Base-by-base conservation (phyloP, 768 basidiomycete species). In the Auriscalpium vulgare region DNA sequence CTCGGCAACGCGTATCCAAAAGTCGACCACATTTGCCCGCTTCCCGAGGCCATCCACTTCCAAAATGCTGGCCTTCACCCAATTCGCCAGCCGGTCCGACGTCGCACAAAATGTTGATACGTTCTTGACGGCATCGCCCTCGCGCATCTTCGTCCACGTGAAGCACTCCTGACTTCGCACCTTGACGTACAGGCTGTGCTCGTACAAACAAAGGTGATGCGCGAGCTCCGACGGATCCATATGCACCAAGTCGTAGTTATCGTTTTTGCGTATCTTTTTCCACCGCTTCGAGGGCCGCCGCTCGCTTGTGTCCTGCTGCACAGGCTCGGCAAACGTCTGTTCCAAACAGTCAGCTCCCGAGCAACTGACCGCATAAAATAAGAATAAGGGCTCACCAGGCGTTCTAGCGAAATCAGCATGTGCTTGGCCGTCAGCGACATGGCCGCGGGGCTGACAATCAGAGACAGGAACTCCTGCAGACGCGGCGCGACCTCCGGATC, bases 1-100 rank as follows among this genome's bases (percentile, higher is more conserved):
- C 78, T 90, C 86, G 8, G 88, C 85, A 17, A 88, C 84, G 64
- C 79, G 84, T 60, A 89, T 83, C 87, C 87, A 90, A 63, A 83
- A 79, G 56, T 87, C 85, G 38, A 87, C 70, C 14, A 75, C 78
- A 54, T 83, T 77, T 8, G 82, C 78, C 46, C 85, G 73, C 63
- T 76, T 81, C 13, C 73, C 74, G 55, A 83, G 67, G 5, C 70
- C 70, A 8, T 83, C 78, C 50, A 74, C 72, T 50, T 68, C 75
- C 38, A 90, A 66, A 43, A 88, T 75, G 63, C 81, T 87, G 37
- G 68, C 68, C 64, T 82, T 85, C 17, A 89, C 85, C 86, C 87
- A 90, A 13, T 74, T 68, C 36, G 76, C 78, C 36, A 90, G 68
- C 62, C 78, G 78, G 62, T 87, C 85, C 65, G 84, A 80, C 2